phyloP scores from a whole-genome alignment of 768 basidiomycete species.

The Calocera cornea region DNA sequence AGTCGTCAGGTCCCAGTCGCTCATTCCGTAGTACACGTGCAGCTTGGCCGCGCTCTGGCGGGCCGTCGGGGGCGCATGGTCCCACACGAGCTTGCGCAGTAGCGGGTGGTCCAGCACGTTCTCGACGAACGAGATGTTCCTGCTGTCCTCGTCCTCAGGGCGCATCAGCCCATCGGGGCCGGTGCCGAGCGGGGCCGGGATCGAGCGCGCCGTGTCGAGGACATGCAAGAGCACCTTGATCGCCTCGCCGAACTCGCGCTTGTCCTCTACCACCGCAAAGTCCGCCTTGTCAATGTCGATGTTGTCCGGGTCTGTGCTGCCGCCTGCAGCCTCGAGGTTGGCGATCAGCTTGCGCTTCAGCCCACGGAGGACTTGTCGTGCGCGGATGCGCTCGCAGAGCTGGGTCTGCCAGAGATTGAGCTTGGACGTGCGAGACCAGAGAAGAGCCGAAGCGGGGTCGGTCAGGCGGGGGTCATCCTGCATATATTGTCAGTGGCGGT shows the following conservation, averaged over 20 bases:
- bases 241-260: background rate
- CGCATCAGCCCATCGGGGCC: background rate
- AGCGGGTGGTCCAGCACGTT: background rate
- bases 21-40: conserved; percentile 8
- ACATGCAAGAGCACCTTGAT: background rate
- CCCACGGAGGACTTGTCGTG: background rate
- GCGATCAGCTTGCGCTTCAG: background rate
- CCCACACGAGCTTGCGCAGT: background rate
- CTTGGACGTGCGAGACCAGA: background rate
- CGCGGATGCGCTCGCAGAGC: background rate
- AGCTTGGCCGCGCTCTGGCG: background rate
- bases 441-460: background rate
- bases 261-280: background rate
- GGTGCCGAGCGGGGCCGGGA: background rate
- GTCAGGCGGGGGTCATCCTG: background rate
- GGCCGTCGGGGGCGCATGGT: background rate
- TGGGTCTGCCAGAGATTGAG: background rate
- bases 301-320: background rate
- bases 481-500: background rate
- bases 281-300: background rate
- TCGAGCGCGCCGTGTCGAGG: background rate
- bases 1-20: conserved; percentile 1
- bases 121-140: background rate
- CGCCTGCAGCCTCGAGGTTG: background rate
- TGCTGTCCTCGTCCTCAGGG: background rate